phyloP scores from a whole-genome alignment of 352 stramenopile genomes.

The Phytophthora brassicae region DNA sequence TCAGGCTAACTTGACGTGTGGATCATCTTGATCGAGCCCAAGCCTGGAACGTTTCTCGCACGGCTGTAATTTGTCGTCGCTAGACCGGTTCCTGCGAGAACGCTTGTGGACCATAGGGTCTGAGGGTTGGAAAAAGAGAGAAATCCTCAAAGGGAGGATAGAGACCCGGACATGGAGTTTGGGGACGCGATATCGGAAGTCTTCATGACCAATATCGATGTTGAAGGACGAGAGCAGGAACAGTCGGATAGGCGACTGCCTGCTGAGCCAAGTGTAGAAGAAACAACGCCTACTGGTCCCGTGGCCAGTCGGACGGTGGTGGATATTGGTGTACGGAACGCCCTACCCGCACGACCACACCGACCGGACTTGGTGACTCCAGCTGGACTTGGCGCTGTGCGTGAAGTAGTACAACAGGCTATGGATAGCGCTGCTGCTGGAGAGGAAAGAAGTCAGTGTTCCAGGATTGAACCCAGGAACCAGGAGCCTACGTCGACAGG shows the following conservation, averaged over 20 bases:
- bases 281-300: not conserved
- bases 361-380: not conserved
- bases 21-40: not conserved
- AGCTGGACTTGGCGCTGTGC: not conserved
- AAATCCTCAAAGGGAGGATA: not conserved
- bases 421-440: not conserved
- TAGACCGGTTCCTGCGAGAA: not conserved
- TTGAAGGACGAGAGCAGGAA: not conserved
- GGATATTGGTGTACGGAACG: not conserved
- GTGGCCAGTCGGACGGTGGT: not conserved
- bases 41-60: not conserved
- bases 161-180: not conserved
- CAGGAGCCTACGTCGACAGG: no score
- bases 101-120: not conserved
- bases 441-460: no score
- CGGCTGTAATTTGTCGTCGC: not conserved
- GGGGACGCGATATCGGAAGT: not conserved
- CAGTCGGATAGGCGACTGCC: not conserved
- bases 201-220: not conserved
- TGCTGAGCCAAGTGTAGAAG: not conserved
- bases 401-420: not conserved
- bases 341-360: not conserved
- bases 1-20: not conserved
- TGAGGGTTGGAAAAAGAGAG: not conserved
- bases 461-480: no score